These are phyloP conservation scores for Xylaria castorea DNA, from an alignment of 495 filamentous ascomycete species.

Conservation along the genomic window DNA sequence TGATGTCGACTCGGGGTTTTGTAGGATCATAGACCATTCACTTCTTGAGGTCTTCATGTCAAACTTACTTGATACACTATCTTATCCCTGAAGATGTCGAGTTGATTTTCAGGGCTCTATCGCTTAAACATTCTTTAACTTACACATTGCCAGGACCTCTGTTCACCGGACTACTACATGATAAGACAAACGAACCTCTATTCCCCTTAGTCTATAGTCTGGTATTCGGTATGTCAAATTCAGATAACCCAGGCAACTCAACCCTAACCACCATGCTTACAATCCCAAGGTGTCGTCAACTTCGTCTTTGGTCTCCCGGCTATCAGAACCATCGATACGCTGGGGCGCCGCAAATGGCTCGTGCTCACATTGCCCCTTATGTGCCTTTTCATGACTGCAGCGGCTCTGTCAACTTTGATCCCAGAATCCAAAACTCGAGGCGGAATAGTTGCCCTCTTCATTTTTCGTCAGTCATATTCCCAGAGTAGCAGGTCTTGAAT, in stretches of 20 bases:
- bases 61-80: neutral
- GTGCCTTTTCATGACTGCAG: conserved; percentile 58
- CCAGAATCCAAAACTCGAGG: neutral
- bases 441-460: conserved; percentile 33
- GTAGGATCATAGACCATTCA: neutral
- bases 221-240: conserved; percentile 32
- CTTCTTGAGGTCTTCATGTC: neutral
- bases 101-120: neutral
- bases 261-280: neutral
- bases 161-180: conserved; percentile 27
- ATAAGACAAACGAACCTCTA: neutral
- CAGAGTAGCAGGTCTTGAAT: neutral
- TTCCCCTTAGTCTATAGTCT: conserved; percentile 38
- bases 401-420: conserved; percentile 32
- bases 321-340: conserved; percentile 76
- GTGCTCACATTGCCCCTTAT: conserved; percentile 75
- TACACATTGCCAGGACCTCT: conserved; percentile 27
- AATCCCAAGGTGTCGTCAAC: conserved; percentile 63
- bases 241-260: neutral
- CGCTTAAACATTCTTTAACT: neutral
- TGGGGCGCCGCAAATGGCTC: conserved; percentile 74
- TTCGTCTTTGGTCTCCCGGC: conserved; percentile 75
- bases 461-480: conserved; percentile 34
- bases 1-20: neutral
- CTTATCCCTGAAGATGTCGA: neutral